Percentiles rank a stretch among this genome's conserved stretches.
These are phyloP conservation scores for Angophora floribunda DNA, from an alignment of 345 rosid species.

Conservation along the genomic window DNA sequence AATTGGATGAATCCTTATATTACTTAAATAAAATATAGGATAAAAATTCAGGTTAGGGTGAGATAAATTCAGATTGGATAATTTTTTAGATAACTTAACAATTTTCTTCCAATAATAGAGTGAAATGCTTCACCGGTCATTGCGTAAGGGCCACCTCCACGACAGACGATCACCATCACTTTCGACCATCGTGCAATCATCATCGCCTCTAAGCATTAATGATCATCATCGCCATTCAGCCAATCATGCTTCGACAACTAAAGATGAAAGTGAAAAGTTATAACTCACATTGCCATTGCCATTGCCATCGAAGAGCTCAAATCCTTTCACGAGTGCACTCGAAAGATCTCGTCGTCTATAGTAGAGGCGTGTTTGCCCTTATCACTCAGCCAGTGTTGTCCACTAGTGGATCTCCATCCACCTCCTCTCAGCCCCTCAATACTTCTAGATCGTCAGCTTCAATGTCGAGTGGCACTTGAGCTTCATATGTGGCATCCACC, in stretches of 20 bases:
- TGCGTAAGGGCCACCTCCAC: neutral
- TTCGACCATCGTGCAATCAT: neutral
- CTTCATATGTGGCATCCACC: neutral
- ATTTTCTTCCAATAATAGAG: neutral
- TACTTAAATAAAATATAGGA: accelerated
- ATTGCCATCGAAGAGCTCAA: neutral
- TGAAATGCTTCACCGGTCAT: neutral
- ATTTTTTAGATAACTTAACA: too few relatives aligned
- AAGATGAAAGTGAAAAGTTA: accelerated
- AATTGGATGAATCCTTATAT: neutral
- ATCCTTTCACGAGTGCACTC: neutral
- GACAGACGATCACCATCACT: neutral
- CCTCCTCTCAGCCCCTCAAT: neutral
- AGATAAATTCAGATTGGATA: neutral
- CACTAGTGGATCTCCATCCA: neutral
- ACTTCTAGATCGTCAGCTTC: neutral
- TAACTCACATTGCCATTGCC: neutral
- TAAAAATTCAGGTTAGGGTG: neutral
- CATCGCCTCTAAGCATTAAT: too few relatives aligned
- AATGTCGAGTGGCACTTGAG: neutral
- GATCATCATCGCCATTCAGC: too few relatives aligned
- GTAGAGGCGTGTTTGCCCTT: neutral
- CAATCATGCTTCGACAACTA: too few relatives aligned
- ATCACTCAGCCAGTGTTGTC: neutral
- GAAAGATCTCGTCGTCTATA: neutral